Conservation (phyloP, 176 grass and related monocot genomes). For the Saccharum officinarum region DNA sequence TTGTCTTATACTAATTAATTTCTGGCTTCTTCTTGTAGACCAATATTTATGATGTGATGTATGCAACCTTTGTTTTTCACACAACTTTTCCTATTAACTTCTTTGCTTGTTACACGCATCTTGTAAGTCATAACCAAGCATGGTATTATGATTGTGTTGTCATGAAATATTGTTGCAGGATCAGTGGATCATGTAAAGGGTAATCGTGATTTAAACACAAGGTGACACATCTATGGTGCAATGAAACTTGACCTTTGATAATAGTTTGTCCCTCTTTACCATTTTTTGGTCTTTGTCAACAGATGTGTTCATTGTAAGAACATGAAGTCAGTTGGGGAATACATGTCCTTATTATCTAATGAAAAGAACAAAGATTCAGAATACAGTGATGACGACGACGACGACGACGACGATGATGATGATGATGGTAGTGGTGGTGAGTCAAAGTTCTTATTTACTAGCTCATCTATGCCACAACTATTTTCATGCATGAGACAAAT, state of each 20-base stretch:
- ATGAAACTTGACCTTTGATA: not conserved
- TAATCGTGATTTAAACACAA: constrained; percentile 26
- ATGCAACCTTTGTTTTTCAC: not conserved
- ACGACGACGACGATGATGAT: too few relatives aligned
- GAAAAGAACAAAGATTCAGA: constrained; percentile 15
- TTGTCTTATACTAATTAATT: not conserved
- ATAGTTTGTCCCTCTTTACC: not conserved
- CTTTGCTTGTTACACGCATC: not conserved
- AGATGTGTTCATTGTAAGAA: constrained; percentile 11
- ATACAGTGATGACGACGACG: not conserved
- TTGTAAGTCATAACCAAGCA: not conserved
- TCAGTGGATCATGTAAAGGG: not conserved
- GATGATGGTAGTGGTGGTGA: constrained; percentile 18
- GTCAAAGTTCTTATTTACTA: not conserved
- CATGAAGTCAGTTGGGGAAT: constrained; percentile 1
- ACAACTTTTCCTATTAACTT: not conserved
- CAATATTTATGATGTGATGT: not conserved
- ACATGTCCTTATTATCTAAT: constrained; percentile 8
- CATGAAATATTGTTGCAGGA: constrained; percentile 38
- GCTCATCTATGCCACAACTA: constrained; percentile 4
- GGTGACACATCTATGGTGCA: constrained; percentile 22
- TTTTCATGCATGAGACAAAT: not conserved
- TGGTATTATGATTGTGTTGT: constrained; percentile 28
- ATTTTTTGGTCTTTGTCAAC: not conserved
- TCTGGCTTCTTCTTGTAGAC: not conserved